These are phyloP conservation scores for Pseudogymnoascus destructans DNA, from an alignment of 2,329 filamentous ascomycete genomes.

Conservation along the genomic window DNA sequence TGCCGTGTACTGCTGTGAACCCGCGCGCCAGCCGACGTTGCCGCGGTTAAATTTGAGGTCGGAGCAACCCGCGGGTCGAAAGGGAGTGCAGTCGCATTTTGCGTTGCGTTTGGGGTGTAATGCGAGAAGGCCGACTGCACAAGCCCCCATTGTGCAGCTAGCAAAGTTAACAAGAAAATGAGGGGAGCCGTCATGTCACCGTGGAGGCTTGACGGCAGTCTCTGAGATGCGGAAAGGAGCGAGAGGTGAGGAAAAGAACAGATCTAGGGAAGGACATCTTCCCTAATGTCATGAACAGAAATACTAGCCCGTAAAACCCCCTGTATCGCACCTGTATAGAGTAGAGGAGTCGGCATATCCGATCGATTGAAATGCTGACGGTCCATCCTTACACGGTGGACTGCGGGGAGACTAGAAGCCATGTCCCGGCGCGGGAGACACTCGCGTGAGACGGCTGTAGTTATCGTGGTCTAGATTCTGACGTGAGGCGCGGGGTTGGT, in stretches of 20 bases:
- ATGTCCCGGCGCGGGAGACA: background rate
- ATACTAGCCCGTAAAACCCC: background rate
- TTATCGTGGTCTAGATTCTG: background rate
- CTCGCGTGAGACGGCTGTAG: background rate
- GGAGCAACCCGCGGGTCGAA: constrained; percentile 20
- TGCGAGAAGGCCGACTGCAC: background rate
- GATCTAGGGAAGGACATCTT: background rate
- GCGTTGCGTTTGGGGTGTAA: background rate
- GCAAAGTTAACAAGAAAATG: background rate
- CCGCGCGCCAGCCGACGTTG: constrained; percentile 43
- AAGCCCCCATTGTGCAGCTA: background rate
- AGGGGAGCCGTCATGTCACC: background rate
- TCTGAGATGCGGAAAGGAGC: background rate
- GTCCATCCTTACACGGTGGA: background rate
- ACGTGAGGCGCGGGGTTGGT: background rate
- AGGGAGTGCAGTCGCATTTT: background rate
- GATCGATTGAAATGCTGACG: background rate
- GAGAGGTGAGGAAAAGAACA: background rate
- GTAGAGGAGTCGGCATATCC: background rate
- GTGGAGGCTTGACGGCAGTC: background rate
- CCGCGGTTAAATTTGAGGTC: constrained; percentile 50
- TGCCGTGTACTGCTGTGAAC: constrained; percentile 53
- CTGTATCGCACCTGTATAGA: background rate
- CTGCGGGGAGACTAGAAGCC: background rate
- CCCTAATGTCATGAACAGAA: background rate